These are phyloP conservation scores for Parsonsia alboflavescens DNA, from an alignment of 257 asterid species.

Conservation along the genomic window DNA sequence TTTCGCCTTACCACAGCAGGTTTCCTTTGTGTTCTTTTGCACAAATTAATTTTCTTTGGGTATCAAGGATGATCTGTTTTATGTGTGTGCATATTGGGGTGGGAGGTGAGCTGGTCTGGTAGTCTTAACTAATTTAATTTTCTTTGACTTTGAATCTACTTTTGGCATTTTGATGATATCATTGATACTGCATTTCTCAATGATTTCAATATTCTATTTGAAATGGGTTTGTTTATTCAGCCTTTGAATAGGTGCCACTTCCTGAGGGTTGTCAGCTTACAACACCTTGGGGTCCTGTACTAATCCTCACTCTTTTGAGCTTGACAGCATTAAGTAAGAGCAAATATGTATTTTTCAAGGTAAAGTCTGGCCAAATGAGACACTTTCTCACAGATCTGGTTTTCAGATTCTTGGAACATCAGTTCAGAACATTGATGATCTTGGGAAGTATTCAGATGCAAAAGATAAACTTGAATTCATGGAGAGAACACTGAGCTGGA, in stretches of 20 bases:
- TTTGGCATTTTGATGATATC: background rate
- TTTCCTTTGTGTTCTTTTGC: slow-evolving; percentile 23
- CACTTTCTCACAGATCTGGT: slow-evolving; percentile 10
- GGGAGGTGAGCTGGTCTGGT: background rate
- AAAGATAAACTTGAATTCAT: slow-evolving; percentile 54
- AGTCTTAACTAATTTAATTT: background rate
- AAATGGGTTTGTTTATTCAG: slow-evolving; percentile 29
- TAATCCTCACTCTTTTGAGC: slow-evolving; percentile 88
- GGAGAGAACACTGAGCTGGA: slow-evolving; percentile 96
- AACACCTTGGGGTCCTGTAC: slow-evolving; percentile 95
- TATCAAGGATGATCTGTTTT: background rate
- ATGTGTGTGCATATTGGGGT: background rate
- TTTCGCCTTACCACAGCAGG: slow-evolving; percentile 92
- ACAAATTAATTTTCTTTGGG: background rate
- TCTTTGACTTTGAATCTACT: background rate
- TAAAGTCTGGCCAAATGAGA: background rate
- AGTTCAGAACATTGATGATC: slow-evolving; percentile 90
- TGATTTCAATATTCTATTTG: background rate
- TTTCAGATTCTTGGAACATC: slow-evolving; percentile 91
- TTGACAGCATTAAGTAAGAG: slow-evolving; percentile 74
- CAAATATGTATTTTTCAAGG: background rate
- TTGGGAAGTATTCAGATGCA: slow-evolving; percentile 78
- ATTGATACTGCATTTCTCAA: background rate
- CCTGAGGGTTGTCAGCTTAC: slow-evolving; percentile 79
- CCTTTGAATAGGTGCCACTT: slow-evolving; percentile 85